Base-by-base conservation (phyloP, 2,329 filamentous ascomycete genomes). In the Pseudocercospora fijiensis region DNA sequence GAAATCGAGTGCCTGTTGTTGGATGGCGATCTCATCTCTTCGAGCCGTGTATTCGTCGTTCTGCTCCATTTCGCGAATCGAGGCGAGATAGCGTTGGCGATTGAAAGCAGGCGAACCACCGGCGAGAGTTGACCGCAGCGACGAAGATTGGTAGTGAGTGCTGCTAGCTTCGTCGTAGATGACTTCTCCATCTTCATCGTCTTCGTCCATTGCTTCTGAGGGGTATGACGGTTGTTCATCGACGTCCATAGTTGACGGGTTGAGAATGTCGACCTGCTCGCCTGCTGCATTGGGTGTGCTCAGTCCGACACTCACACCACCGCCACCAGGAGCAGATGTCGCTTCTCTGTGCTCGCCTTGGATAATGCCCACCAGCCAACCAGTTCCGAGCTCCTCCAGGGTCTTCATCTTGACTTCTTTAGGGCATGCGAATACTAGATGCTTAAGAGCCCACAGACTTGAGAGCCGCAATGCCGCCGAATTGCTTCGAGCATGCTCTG, bases 391-490 rank as follows among this genome's bases (percentile, higher is more conserved):
- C 72, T 90, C 87, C 57, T 93, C 87, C 11, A 98, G 79, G 64
- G 91, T 91, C 55, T 85, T 84, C 71, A 89, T 89, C 77, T 95
- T 96, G 69, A 90, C 81, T 11, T 89, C 85, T 51, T 89, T 87
- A 18, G 85, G 84, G 5, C 90, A 86, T 22, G 87, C 88, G 67
- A 90, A 85, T 2, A 96, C 89, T 57, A 97, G 84, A 77, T 98
- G 92, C 75, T 98, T 98, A 63, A 99, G 80, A 5, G 92, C 92
- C 94, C 95, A 99, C 1, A 99, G 79, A 22, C 93, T 92, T 71
- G 95, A 92, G 26, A 96, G 83, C 24, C 92, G 87, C 59, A 98
- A 81, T 53, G 88, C 86, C n/a, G 90, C 85, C 72, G 94, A 90
- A 53, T 85, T 83, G 0, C 91, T 95, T 75, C 90, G 90, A 1